These are phyloP conservation scores for Omphalotus olearius DNA, from an alignment of 1,284 basidiomycete species.

Conservation along the genomic window DNA sequence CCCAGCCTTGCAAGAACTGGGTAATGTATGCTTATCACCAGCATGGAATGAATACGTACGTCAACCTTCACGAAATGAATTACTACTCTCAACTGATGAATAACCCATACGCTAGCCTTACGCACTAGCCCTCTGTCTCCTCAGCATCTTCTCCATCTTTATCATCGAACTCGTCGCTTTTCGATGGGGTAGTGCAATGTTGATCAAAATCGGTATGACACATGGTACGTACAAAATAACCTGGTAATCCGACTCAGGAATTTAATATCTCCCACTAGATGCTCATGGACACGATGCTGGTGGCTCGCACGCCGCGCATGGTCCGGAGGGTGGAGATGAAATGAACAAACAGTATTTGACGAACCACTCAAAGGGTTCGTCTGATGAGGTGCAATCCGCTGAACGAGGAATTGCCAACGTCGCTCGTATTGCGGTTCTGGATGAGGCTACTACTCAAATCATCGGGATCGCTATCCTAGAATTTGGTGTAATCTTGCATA, in stretches of 20 bases:
- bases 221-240: conserved; percentile 43
- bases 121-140: conserved; percentile 74
- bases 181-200: conserved; percentile 68
- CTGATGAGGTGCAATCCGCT: no score
- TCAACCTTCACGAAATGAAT: conserved; percentile 18
- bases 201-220: conserved; percentile 47
- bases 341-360: background rate
- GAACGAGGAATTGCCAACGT: background rate
- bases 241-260: no score
- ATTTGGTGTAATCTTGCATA: conserved; percentile 91
- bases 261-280: conserved; percentile 33
- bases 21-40: conserved; percentile 64
- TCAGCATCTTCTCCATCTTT: conserved; percentile 82
- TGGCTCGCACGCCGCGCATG: conserved; percentile 62
- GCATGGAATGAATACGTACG: conserved; percentile 75
- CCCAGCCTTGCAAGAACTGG: conserved; percentile 71
- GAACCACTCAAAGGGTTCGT: no score
- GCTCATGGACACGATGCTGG: conserved; percentile 57
- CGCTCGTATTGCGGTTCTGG: conserved; percentile 13
- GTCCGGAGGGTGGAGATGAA: conserved; percentile 43
- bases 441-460: conserved; percentile 72
- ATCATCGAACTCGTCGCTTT: conserved; percentile 83
- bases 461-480: conserved; percentile 80
- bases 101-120: conserved; percentile 24
- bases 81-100: background rate